phyloP scores from a whole-genome alignment of 345 rosid species.

The Aurinia saxatilis region DNA sequence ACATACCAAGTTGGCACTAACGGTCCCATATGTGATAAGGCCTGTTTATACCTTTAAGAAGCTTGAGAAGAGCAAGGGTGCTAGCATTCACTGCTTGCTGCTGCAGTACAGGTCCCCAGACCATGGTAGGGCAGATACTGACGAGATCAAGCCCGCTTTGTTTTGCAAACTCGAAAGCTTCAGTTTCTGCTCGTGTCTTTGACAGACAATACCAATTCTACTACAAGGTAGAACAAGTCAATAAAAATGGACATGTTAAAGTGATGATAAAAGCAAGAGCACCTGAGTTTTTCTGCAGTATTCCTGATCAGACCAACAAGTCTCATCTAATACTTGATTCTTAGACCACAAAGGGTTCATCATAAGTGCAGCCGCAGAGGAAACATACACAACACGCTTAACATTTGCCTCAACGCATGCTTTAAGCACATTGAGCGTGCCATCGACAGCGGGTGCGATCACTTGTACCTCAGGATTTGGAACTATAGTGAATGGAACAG shows the following conservation, averaged over 20 bases:
- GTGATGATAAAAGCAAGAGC: no score
- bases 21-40: not conserved
- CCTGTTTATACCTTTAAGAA: constrained; percentile 47
- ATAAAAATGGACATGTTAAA: not conserved
- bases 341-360: constrained; percentile 57
- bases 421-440: constrained; percentile 58
- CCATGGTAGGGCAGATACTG: constrained; percentile 45
- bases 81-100: constrained; percentile 52
- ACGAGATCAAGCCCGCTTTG: constrained; percentile 48
- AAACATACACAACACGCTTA: constrained; percentile 57
- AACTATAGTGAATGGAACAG: constrained; percentile 41
- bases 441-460: constrained; percentile 60
- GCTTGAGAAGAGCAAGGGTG: constrained; percentile 37
- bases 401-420: constrained; percentile 54
- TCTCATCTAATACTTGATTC: constrained; percentile 42
- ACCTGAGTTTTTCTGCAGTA: constrained; percentile 44
- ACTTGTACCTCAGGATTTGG: constrained; percentile 44
- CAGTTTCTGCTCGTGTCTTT: constrained; percentile 67
- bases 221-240: not conserved
- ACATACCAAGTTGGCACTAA: not conserved
- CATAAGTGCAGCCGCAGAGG: constrained; percentile 42
- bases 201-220: constrained; percentile 74
- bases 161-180: constrained; percentile 57
- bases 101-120: constrained; percentile 58
- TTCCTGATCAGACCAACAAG: constrained; percentile 60